Evolutionary conservation across 2,329 filamentous ascomycete species (phyloP), one percentile per base, ranked within the genome.

Genomic region (Ophiostoma pallidulum): DNA sequence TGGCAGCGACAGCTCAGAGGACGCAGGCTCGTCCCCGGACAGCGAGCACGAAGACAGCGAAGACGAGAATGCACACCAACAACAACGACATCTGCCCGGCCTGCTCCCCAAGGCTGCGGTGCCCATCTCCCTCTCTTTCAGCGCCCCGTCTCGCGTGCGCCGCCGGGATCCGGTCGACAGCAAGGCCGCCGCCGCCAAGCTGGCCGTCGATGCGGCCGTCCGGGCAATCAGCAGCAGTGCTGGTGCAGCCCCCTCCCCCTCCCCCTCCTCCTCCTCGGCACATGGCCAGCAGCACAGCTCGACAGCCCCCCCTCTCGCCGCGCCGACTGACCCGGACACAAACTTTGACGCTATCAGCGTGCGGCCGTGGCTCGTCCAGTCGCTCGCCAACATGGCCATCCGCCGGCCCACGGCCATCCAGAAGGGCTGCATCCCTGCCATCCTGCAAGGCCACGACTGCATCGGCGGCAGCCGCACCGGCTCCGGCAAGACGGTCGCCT

Each of bases 401-500:
- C 86, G 79, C 60, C 75, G 83, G 49, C 92, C 92, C 0, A 98
- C 92, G 0, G 84, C 84, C 14, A 97, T 98, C 70, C 92, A 98
- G 59, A 87, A 85, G 59, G 83, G 81, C 45, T 94, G 87, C 62
- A 97, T 98, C 59, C 90, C 91, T 1, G 85, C 92, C 62, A 96
- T 97, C 51, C 65, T 98, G 29, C 83, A 87, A 57, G 92, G 92
- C 6, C 77, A 86, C 57, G 90, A 98, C 66, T 96, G 89, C 62
- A 96, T 98, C 57, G 92, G 92, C 60, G 90, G 90, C 32, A 94
- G 87, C 60, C 77, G 89, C 53, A 98, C 92, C 0, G 92, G 92
- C 71, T 96, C 91, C 12, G 92, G 92, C 67, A 98, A 98, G 70
- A 98, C 92, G 4, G 82, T 97, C 37, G 90, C 92, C 1, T 98